phyloP scores from a whole-genome alignment of 441 rosid species.

The Geranium incanum region DNA sequence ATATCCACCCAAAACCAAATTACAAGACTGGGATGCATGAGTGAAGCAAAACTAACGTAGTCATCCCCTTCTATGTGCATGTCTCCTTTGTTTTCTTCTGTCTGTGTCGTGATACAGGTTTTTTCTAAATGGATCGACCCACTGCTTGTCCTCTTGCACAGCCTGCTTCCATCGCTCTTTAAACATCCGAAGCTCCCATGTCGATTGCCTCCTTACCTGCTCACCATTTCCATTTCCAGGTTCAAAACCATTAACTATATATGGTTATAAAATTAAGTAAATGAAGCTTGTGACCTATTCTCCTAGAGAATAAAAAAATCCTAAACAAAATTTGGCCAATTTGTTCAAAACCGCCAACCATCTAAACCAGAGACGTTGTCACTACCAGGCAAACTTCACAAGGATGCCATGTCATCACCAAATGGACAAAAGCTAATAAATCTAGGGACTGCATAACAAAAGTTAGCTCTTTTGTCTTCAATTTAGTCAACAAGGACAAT shows the following conservation, averaged over 20 bases:
- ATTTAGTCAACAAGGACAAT: no score
- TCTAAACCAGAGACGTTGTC: no score
- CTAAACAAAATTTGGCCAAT: no score
- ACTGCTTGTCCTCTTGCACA: slow-evolving; percentile 46
- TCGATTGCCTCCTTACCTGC: slow-evolving; percentile 84
- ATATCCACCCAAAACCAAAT: not conserved
- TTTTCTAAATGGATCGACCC: slow-evolving; percentile 61
- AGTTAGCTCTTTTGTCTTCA: no score
- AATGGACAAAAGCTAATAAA: no score
- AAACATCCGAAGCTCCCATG: slow-evolving; percentile 64
- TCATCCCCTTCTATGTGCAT: not conserved
- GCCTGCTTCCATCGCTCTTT: slow-evolving; percentile 74
- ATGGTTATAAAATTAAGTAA: not conserved
- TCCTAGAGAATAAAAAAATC: no score
- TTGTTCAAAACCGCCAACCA: no score
- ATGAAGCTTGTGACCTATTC: not conserved
- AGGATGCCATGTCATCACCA: no score
- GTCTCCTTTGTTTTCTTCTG: not conserved
- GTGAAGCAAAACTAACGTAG: not conserved
- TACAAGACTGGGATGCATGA: not conserved
- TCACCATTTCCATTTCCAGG: slow-evolving; percentile 1
- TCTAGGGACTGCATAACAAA: no score
- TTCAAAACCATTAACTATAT: not conserved
- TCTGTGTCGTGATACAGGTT: slow-evolving; percentile 1
- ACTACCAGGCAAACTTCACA: no score